Percentiles rank a stretch among this genome's conserved stretches.
Conservation (phyloP, 2,329 filamentous ascomycete species). For the Ophioceras dolichostomum region DNA sequence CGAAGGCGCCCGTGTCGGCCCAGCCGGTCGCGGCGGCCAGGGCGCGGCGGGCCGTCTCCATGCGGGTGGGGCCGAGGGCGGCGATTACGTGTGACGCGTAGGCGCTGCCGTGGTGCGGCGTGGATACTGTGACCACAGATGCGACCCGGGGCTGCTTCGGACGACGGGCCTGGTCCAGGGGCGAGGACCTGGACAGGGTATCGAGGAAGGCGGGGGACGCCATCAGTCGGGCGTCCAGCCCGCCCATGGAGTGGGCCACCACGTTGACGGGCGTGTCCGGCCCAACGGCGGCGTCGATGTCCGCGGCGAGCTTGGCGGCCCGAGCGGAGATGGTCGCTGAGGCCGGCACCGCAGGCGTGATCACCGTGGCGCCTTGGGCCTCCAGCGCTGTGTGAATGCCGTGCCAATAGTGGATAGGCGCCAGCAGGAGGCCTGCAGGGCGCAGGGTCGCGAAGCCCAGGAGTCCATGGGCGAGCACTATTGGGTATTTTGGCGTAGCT, state of each 20-base stretch:
- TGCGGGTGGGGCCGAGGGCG: slow-evolving; percentile 28
- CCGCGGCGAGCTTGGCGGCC: slow-evolving; percentile 40
- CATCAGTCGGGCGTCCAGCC: slow-evolving; percentile 54
- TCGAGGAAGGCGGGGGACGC: slow-evolving; percentile 30
- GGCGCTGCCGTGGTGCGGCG: slow-evolving; percentile 40
- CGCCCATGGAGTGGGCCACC: slow-evolving; percentile 58
- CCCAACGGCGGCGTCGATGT: slow-evolving; percentile 33
- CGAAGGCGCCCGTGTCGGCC: slow-evolving; percentile 46
- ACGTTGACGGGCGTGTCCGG: slow-evolving; percentile 56
- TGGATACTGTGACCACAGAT: slow-evolving; percentile 41
- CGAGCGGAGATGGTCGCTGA: slow-evolving; percentile 48
- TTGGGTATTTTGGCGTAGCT: slow-evolving; percentile 46
- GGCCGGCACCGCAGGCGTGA: slow-evolving; percentile 49
- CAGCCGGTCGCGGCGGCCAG: slow-evolving; percentile 33
- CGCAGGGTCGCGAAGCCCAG: slow-evolving; percentile 49
- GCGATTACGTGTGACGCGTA: slow-evolving; percentile 43
- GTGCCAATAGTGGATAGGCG: slow-evolving; percentile 50
- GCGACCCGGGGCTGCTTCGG: too few species aligned
- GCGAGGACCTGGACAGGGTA: too few species aligned
- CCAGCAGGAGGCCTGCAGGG: slow-evolving; percentile 34
- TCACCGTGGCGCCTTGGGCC: slow-evolving; percentile 40
- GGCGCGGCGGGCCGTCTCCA: slow-evolving; percentile 42
- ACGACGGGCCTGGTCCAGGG: too few species aligned
- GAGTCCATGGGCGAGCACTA: slow-evolving; percentile 54
- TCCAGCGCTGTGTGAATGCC: slow-evolving; percentile 47